Base-by-base conservation (phyloP, 2,329 filamentous ascomycete species). In the Ophiostoma tasmaniense region DNA sequence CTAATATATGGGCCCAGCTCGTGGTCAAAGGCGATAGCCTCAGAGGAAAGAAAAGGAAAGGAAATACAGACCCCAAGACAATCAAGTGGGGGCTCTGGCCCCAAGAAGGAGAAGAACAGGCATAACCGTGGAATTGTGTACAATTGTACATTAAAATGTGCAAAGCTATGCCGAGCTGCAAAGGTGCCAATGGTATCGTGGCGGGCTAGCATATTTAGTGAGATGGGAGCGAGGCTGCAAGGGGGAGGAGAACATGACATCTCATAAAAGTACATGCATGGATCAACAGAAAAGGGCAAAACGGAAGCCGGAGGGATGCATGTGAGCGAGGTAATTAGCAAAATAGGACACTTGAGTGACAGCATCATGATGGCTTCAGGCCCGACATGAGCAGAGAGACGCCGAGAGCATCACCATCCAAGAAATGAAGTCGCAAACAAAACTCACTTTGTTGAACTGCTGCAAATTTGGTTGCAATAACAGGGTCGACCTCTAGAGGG, bases 161-260 rank as follows among this genome's bases (percentile, higher is more conserved):
- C 50, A 55, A 22, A 55, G 50, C 50, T 25, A 45, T 45, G 42
- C 42, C 20, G 20, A 55, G 10, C 5, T 55, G 50, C 11, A 13
- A 14, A 55, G 22, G 4, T 55, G 50, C 42, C 20, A 45, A 45
- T 20, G 25, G 50, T 25, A 55, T 22, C 22, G 25, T 25, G 50
- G 50, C 25, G n/a, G 25, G 42, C 42, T n/a, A 45, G 17, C 20
- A 45, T 20, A 42, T 20, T 45, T 45, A 45, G 42, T 6, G 25
- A 59, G 55, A 30, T 25, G 55, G 22, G 59, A n/a, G 59, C 28
- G 59, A 62, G 59, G 59, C 59, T 62, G 59, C 59, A 62, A 62
- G 59, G 59, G 30, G n/a, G 22, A 55, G 50, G 50, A 55, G 50
- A 55, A 25, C 50, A 25, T 55, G 50, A 55, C 13, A 25, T 55